These are phyloP conservation scores for Biscogniauxia marginata DNA, from an alignment of 2,329 filamentous ascomycete species.

Conservation along the genomic window DNA sequence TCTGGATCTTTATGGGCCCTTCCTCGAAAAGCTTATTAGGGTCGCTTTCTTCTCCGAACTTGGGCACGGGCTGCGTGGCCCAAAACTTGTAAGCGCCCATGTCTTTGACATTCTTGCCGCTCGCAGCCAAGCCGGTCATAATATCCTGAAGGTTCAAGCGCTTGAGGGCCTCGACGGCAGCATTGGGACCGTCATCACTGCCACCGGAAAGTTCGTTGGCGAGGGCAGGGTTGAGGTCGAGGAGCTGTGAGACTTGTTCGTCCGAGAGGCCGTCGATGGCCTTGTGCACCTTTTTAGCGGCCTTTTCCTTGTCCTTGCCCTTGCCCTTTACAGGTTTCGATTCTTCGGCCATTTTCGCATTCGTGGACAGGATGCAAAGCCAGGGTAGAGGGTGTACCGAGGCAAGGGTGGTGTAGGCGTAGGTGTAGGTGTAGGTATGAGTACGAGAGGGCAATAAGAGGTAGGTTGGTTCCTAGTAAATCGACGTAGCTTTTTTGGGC, in stretches of 20 bases:
- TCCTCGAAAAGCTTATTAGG: slow-evolving; percentile 60
- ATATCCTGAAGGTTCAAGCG: slow-evolving; percentile 68
- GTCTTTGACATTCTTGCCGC: slow-evolving; percentile 88
- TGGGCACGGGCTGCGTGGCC: slow-evolving; percentile 93
- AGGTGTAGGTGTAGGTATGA: not conserved
- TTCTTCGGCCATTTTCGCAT: slow-evolving; percentile 47
- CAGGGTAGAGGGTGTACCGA: not conserved
- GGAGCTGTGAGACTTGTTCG: slow-evolving; percentile 62
- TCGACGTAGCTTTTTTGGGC: not conserved
- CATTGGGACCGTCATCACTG: slow-evolving; percentile 31
- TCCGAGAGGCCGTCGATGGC: slow-evolving; percentile 53
- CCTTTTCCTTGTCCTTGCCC: slow-evolving; percentile 45
- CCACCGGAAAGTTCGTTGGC: slow-evolving; percentile 54
- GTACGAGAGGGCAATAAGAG: not conserved
- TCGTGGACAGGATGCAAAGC: not conserved
- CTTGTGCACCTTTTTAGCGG: slow-evolving; percentile 53
- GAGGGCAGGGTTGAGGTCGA: slow-evolving; percentile 71
- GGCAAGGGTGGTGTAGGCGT: not conserved
- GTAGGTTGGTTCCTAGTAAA: not conserved
- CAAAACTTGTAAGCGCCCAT: slow-evolving; percentile 99
- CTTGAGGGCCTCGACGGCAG: slow-evolving; percentile 53
- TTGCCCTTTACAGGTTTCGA: slow-evolving; percentile 59
- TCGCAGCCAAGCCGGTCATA: slow-evolving; percentile 71
- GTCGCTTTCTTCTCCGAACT: slow-evolving; percentile 63
- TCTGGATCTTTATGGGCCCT: slow-evolving; percentile 80